Base-by-base conservation (phyloP, 116 monocot genomes). In the Zostera marina region DNA sequence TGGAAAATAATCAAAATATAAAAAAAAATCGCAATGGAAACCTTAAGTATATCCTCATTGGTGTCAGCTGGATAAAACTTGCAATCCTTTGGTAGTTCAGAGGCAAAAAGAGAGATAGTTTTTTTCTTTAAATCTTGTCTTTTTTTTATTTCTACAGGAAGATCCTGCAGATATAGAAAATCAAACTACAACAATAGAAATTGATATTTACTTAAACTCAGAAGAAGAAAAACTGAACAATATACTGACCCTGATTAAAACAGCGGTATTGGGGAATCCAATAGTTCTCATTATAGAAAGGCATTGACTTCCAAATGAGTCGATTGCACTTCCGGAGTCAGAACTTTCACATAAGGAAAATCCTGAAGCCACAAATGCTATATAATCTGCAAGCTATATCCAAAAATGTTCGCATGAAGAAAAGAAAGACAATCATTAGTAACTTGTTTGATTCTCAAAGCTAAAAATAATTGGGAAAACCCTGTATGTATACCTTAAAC, bases 181-280 rank as follows among this genome's bases (percentile, higher is more conserved):
- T 14, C 14, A 45, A 2, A 45, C 14, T 11, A 11, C n/a, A 7
- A 48, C 7, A 19, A 19, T 48, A 1, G 19, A 48, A 19, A n/a
- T 48, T 7, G n/a, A n/a, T 48, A 22, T 54, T 6, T 9, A n/a
- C n/a, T 14, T 11, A 11, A 48, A 48, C 17, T 48, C 19, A 9
- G 19, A 15, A 6, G 19, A 48, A 48, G 15, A 48, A 48, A 4
- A 5, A 25, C 24, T n/a, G 25, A 44, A 47, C 24, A 45, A 26
- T 24, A 38, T 16, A 78, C 73, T 65, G 14, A 90, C 98, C 77
- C 75, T 71, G 62, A 98, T 83, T 11, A 98, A 63, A 45, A 98
- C 86, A 70, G 81, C 63, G 51, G 86, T 90, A 64, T 79, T 90
- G 47, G 91, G 90, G 23, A 98, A 81, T 41, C 98, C 98, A 54